phyloP scores from a whole-genome alignment of 305 asterid species.

The Fraxinus ornus region DNA sequence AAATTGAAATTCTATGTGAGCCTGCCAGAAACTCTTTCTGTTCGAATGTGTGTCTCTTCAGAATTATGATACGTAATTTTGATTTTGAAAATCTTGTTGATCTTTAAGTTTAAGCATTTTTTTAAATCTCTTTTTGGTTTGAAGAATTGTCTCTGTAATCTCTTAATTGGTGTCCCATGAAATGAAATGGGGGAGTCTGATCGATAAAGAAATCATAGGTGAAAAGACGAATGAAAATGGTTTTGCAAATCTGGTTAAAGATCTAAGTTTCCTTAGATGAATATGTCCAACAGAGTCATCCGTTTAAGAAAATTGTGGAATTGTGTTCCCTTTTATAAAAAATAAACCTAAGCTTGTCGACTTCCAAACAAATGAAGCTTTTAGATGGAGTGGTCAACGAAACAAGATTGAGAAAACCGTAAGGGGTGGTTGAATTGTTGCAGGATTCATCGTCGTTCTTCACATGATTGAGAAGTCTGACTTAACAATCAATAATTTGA shows the following conservation, averaged over 20 bases:
- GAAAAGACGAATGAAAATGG: neutral
- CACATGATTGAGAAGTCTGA: neutral
- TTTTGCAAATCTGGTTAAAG: neutral
- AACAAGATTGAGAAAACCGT: neutral
- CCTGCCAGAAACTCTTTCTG: neutral
- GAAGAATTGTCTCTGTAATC: neutral
- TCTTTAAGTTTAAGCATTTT: neutral
- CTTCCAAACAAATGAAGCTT: neutral
- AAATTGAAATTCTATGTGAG: neutral
- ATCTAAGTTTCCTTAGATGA: neutral
- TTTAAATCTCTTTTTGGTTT: neutral
- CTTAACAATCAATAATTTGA: neutral
- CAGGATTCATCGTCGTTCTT: neutral
- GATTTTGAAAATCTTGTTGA: neutral
- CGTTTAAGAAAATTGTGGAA: neutral
- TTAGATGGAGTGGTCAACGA: neutral
- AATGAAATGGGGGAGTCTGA: neutral
- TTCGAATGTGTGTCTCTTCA: neutral
- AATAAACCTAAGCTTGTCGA: neutral
- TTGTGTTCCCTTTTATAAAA: neutral
- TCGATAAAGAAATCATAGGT: neutral
- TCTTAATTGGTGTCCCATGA: neutral
- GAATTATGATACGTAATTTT: neutral
- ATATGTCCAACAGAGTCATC: neutral
- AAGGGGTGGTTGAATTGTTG: neutral